A percentile compares a stretch with the other conserved stretches of the same genome.
phyloP scores from a whole-genome alignment of 306 rosid species.

The Ceratonia siliqua region DNA sequence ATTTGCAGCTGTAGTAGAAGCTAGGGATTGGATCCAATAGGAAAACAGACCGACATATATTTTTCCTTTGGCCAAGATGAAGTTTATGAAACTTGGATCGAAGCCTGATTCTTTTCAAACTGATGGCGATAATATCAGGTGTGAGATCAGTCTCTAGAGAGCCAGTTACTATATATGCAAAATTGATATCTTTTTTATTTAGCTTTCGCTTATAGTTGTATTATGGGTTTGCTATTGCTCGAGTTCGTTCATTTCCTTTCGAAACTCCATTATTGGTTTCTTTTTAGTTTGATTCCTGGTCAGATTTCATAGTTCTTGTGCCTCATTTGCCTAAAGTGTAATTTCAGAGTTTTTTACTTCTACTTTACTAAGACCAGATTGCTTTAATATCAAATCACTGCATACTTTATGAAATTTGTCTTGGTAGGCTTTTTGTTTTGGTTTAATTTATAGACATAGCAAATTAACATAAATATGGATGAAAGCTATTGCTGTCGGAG shows the following conservation, averaged over 20 bases:
- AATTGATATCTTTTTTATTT: conserved; percentile 5
- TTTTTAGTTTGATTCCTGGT: conserved; percentile 2
- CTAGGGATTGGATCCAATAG: conserved; percentile 25
- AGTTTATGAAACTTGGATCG: conserved; percentile 96
- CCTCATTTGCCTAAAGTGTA: background rate
- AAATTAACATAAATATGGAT: background rate
- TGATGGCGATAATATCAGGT: conserved; percentile 75
- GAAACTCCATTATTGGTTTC: background rate
- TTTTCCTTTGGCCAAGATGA: conserved; percentile 54
- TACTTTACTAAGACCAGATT: background rate
- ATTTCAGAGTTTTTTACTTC: background rate
- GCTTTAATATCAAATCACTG: background rate
- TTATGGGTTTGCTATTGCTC: background rate
- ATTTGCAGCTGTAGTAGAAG: conserved; percentile 8
- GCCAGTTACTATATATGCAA: background rate
- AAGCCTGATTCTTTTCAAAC: conserved; percentile 83
- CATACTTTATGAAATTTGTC: background rate
- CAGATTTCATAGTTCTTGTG: conserved; percentile 22
- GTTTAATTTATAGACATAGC: background rate
- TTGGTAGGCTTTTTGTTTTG: background rate
- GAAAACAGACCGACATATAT: conserved; percentile 3
- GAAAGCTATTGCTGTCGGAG: background rate
- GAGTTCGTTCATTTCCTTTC: background rate
- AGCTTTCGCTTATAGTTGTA: conserved; percentile 15
- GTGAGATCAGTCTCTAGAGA: conserved; percentile 31